Conservation (phyloP, 1,139 yeast genomes). For the Torulaspora pretoriensis region DNA sequence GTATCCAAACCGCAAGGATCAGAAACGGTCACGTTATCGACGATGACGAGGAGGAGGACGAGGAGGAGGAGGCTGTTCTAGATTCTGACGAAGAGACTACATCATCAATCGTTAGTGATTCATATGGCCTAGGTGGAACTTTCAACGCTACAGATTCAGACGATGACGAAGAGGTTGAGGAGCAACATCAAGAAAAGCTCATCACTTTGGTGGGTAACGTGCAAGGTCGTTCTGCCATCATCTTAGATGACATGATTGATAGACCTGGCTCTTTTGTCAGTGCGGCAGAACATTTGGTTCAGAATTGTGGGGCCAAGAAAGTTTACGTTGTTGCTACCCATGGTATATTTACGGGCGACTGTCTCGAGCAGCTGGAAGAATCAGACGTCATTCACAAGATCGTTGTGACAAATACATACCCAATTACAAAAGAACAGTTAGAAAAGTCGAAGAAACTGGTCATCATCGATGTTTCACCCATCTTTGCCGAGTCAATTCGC, state of each 20-base stretch:
- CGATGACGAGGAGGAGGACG: conserved; percentile 88
- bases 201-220: conserved; percentile 97
- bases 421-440: conserved; percentile 62
- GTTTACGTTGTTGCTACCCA: conserved; percentile 94
- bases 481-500: conserved; percentile 96
- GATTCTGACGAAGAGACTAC: conserved; percentile 37
- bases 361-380: conserved; percentile 72
- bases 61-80: conserved; percentile 39
- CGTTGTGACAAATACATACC: conserved; percentile 94
- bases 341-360: conserved; percentile 84
- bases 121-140: conserved; percentile 73
- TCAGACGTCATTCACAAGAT: conserved; percentile 79
- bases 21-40: conserved; percentile 97
- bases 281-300: conserved; percentile 93
- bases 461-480: conserved; percentile 89
- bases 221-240: conserved; percentile 82
- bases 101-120: conserved; percentile 29
- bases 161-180: conserved; percentile 71
- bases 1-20: conserved; percentile 91
- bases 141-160: conserved; percentile 79
- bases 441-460: conserved; percentile 61
- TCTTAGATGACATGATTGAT: conserved; percentile 95
- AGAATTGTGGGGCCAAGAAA: conserved; percentile 90
- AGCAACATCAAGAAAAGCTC: conserved; percentile 70
- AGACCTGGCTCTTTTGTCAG: conserved; percentile 91